phyloP scores from a whole-genome alignment of 257 asterid species.

The Gentiana straminea region DNA sequence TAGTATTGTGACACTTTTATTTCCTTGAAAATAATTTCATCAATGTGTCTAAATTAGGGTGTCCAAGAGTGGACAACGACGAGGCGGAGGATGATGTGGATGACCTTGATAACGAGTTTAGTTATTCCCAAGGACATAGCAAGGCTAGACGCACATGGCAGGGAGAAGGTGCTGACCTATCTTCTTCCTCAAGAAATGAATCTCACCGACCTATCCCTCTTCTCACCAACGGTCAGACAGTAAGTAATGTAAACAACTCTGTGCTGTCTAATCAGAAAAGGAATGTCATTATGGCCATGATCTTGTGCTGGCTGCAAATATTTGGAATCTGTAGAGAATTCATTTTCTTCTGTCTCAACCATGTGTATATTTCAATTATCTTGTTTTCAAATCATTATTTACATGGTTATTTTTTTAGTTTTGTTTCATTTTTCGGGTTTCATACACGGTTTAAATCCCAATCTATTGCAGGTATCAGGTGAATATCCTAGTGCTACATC shows the following conservation, averaged over 20 bases:
- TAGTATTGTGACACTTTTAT: background rate
- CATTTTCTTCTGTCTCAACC: too few relatives aligned
- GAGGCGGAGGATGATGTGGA: constrained; percentile 80
- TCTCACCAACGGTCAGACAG: constrained; percentile 77
- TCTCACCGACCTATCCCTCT: constrained; percentile 80
- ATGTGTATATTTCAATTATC: background rate
- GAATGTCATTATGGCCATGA: background rate
- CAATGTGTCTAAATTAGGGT: constrained; percentile 35
- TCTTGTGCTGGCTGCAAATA: background rate
- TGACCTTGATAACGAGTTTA: constrained; percentile 73
- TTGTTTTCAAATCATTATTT: background rate
- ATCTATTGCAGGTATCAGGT: constrained; percentile 51
- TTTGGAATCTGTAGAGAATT: too few relatives aligned
- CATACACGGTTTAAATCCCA: background rate
- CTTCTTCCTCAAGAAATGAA: constrained; percentile 81
- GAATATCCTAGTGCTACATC: constrained; percentile 68
- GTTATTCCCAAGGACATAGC: constrained; percentile 48
- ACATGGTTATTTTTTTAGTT: background rate
- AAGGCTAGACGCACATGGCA: constrained; percentile 75
- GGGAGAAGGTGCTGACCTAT: constrained; percentile 66
- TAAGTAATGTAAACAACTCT: constrained; percentile 22
- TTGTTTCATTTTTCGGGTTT: background rate
- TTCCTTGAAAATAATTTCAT: constrained; percentile 2
- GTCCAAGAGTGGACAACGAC: constrained; percentile 89
- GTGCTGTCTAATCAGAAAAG: background rate